Conservation (phyloP, 2,329 filamentous ascomycete genomes). For the Paraphaeosphaeria minitans region DNA sequence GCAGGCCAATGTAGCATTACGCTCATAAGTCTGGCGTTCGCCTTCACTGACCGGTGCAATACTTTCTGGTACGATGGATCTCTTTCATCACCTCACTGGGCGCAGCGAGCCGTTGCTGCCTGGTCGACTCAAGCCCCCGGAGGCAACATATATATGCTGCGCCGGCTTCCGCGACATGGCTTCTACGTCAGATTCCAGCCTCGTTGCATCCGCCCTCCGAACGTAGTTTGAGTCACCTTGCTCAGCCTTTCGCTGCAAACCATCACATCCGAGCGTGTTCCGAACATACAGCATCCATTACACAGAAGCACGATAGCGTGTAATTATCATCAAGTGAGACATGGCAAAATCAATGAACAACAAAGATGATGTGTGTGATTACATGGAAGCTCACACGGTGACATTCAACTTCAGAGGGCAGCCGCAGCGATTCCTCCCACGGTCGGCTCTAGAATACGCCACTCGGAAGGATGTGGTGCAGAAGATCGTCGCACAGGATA, state of each 20-base stretch:
- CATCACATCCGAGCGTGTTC: neutral
- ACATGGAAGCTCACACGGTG: conserved; percentile 13
- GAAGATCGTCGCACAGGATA: conserved; percentile 11
- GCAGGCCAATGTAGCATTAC: neutral
- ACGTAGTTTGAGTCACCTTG: neutral
- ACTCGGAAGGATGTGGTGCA: conserved; percentile 13
- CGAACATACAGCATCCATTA: neutral
- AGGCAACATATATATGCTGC: neutral
- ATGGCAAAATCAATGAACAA: conserved; percentile 7
- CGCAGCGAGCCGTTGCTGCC: neutral
- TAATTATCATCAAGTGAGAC: neutral
- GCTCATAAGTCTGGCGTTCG: neutral
- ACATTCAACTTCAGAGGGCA: neutral
- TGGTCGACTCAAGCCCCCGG: neutral
- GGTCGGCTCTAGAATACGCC: conserved; percentile 6
- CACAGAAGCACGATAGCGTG: neutral
- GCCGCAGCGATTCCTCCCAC: conserved; percentile 14
- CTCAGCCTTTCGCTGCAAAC: neutral
- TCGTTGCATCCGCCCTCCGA: neutral
- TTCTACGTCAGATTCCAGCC: conserved; percentile 5
- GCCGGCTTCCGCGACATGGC: neutral
- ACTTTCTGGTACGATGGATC: neutral
- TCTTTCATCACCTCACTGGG: neutral
- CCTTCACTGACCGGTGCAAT: neutral
- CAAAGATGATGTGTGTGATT: conserved; percentile 3